Percentiles rank a stretch among this genome's conserved stretches.
These are phyloP conservation scores for Kregervanrija pseudodelftensis DNA, from an alignment of 805 yeast species.

Conservation along the genomic window DNA sequence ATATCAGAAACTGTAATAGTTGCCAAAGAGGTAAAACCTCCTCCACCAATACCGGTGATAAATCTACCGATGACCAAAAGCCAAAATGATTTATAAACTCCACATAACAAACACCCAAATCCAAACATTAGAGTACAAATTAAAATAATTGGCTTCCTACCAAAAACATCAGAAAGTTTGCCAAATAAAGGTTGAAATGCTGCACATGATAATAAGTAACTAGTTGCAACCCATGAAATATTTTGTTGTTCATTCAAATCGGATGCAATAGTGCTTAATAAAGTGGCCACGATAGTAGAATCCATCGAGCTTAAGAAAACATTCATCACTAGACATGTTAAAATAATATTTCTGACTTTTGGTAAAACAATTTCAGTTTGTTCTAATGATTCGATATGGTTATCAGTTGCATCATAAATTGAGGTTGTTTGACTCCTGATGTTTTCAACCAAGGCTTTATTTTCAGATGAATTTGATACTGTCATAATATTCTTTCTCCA, in stretches of 20 bases:
- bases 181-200: slow-evolving; percentile 50
- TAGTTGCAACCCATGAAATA: slow-evolving; percentile 33
- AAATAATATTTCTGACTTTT: not conserved
- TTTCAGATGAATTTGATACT: too few relatives aligned
- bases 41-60: slow-evolving; percentile 84
- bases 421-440: too few relatives aligned
- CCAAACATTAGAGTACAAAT: slow-evolving; percentile 27
- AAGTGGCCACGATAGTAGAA: slow-evolving; percentile 45
- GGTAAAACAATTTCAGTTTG: too few relatives aligned
- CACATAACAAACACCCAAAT: slow-evolving; percentile 35
- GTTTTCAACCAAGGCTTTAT: too few relatives aligned
- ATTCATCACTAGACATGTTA: slow-evolving; percentile 12
- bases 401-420: too few relatives aligned
- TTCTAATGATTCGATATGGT: too few relatives aligned
- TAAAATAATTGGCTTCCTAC: slow-evolving; percentile 33
- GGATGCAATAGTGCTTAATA: slow-evolving; percentile 41
- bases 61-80: slow-evolving; percentile 48
- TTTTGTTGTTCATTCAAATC: slow-evolving; percentile 38
- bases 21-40: slow-evolving; percentile 69
- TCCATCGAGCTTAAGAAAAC: slow-evolving; percentile 41
- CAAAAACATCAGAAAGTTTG: slow-evolving; percentile 45
- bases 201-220: slow-evolving; percentile 32
- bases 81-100: slow-evolving; percentile 33
- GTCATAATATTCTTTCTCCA: too few relatives aligned
- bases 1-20: slow-evolving; percentile 72